Evolutionary conservation across 768 basidiomycete genomes (phyloP).

Genomic region (Austroboletus eburneus): DNA sequence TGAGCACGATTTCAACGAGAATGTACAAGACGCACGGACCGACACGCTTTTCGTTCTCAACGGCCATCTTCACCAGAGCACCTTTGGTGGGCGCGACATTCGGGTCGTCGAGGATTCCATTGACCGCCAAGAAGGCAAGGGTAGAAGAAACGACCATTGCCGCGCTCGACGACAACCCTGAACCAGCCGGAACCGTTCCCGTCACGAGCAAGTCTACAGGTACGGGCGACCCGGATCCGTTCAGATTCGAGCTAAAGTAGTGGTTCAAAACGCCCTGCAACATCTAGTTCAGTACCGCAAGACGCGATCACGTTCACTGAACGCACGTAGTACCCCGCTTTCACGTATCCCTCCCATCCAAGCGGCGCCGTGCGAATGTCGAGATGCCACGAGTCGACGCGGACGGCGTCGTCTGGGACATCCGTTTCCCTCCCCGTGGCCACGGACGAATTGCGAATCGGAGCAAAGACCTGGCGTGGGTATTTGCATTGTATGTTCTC

Average conservation of each 20-base stretch:
- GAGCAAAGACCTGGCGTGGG: slow-evolving; percentile 53
- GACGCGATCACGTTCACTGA: not conserved
- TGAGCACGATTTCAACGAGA: not conserved
- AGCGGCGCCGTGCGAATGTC: slow-evolving; percentile 62
- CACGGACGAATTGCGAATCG: slow-evolving; percentile 34
- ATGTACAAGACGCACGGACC: slow-evolving; percentile 35
- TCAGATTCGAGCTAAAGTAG: slow-evolving; percentile 40
- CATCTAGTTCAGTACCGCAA: not conserved
- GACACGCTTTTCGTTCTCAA: slow-evolving; percentile 82
- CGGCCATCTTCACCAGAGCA: slow-evolving; percentile 70
- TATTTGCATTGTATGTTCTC: slow-evolving; percentile 65
- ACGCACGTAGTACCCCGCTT: slow-evolving; percentile 78
- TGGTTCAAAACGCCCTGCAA: slow-evolving; percentile 62
- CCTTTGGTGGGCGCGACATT: slow-evolving; percentile 45
- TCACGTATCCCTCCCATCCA: slow-evolving; percentile 85
- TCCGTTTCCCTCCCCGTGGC: slow-evolving; percentile 28
- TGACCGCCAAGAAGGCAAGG: slow-evolving; percentile 73
- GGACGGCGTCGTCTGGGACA: slow-evolving; percentile 30
- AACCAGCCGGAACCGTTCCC: slow-evolving; percentile 82
- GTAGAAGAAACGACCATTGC: slow-evolving; percentile 90
- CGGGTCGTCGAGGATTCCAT: slow-evolving; percentile 49
- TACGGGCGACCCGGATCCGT: slow-evolving; percentile 35
- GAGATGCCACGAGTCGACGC: slow-evolving; percentile 60
- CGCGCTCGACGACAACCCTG: slow-evolving; percentile 83
- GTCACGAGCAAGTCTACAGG: slow-evolving; percentile 74